These are phyloP conservation scores for Silene noctiflora DNA, from an alignment of 179 eudicot genomes.

Conservation along the genomic window DNA sequence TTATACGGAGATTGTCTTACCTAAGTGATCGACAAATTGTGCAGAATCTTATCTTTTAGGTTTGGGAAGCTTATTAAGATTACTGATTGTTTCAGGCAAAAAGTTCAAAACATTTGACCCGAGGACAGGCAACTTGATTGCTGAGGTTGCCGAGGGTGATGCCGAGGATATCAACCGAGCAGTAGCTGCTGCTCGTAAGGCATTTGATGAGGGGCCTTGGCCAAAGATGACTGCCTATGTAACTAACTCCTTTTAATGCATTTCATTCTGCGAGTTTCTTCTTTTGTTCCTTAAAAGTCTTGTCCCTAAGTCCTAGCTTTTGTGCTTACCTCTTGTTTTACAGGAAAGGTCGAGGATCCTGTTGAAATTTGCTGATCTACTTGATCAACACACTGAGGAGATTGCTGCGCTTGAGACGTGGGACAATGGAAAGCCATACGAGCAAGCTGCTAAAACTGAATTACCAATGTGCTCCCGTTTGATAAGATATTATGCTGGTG, in stretches of 20 bases:
- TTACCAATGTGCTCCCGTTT: constrained; percentile 43
- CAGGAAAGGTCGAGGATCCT: constrained; percentile 43
- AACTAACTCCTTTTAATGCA: constrained; percentile 9
- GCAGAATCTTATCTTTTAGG: neutral
- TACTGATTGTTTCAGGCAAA: constrained; percentile 34
- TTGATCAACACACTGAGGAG: constrained; percentile 45
- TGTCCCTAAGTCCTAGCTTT: neutral
- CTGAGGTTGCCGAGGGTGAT: constrained; percentile 49
- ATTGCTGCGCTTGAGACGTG: constrained; percentile 48
- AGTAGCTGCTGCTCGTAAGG: constrained; percentile 49
- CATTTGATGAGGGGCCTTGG: constrained; percentile 56
- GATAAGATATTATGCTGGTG: constrained; percentile 45
- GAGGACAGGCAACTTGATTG: constrained; percentile 44
- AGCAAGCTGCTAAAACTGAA: constrained; percentile 38
- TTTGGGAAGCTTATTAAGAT: neutral
- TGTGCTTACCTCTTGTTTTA: neutral
- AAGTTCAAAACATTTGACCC: constrained; percentile 43
- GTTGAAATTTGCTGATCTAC: constrained; percentile 45
- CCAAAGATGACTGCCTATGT: constrained; percentile 55
- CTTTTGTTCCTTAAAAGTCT: too few species aligned
- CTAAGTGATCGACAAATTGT: neutral
- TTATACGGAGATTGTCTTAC: too few species aligned
- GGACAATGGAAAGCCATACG: constrained; percentile 47
- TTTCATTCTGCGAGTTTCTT: neutral
- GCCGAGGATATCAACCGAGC: constrained; percentile 48